phyloP scores from a whole-genome alignment of 352 stramenopile species.

The Pythium periplocum region DNA sequence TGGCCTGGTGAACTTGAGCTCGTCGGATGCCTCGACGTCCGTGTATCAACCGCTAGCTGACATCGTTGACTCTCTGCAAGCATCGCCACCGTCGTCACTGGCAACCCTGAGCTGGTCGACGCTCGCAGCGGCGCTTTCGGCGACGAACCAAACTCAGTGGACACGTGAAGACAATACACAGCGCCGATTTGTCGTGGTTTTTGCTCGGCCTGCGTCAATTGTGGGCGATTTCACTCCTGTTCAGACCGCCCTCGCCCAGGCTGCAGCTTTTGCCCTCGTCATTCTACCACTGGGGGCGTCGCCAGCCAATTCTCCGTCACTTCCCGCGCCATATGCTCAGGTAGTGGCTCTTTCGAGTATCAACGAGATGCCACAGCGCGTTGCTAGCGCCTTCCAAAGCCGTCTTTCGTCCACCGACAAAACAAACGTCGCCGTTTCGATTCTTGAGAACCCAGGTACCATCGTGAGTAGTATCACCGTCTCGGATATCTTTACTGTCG shows the following conservation, averaged over 20 bases:
- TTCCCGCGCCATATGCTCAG: neutral
- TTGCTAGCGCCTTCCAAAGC: neutral
- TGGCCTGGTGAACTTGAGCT: conserved; percentile 6
- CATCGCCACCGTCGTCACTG: neutral
- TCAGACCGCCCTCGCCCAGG: conserved; percentile 3
- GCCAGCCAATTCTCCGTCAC: neutral
- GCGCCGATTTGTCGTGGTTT: conserved; percentile 6
- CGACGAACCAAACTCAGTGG: conserved; percentile 4
- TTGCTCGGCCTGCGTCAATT: neutral
- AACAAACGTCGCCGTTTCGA: neutral
- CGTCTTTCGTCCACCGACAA: neutral
- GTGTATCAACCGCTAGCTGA: conserved; percentile 1
- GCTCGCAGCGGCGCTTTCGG: too few relatives aligned
- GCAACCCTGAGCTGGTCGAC: too few relatives aligned
- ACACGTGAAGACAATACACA: conserved; percentile 1
- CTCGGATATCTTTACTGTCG: neutral
- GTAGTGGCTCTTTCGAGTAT: conserved; percentile 1
- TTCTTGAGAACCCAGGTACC: neutral
- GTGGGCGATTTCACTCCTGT: conserved; percentile 1
- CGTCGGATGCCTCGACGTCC: neutral
- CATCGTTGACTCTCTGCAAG: conserved; percentile 8
- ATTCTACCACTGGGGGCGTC: conserved; percentile 5
- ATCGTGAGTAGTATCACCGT: neutral
- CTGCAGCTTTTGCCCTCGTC: conserved; percentile 3
- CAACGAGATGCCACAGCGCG: conserved; percentile 3